These are phyloP conservation scores for Leccinum pachyderme DNA, from an alignment of 1,284 basidiomycete species.

Conservation along the genomic window DNA sequence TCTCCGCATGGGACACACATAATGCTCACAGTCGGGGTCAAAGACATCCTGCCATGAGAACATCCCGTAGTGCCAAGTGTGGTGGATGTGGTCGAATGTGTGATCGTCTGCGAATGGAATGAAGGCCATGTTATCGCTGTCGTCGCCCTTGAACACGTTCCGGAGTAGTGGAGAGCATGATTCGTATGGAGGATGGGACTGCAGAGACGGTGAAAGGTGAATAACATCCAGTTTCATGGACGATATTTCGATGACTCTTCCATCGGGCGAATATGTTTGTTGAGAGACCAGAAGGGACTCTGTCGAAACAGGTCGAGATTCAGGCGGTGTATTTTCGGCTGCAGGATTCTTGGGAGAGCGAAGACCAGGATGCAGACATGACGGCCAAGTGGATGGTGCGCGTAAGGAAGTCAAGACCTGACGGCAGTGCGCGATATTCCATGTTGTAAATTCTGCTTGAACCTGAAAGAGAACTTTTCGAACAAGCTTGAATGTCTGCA, in stretches of 20 bases:
- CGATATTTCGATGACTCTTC: conserved; percentile 9
- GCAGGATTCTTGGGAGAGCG: conserved; percentile 1
- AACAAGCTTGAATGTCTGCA: conserved; percentile 14
- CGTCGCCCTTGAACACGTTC: conserved; percentile 54
- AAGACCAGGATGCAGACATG: conserved; percentile 16
- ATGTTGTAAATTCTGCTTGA: conserved; percentile 19
- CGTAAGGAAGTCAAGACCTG: conserved; percentile 17
- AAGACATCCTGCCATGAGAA: conserved; percentile 47
- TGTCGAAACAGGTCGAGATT: not conserved
- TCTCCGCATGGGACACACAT: conserved; percentile 7
- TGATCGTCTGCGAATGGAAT: conserved; percentile 58
- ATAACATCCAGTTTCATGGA: conserved; percentile 19
- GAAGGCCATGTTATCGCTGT: conserved; percentile 52
- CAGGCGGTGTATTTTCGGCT: not conserved
- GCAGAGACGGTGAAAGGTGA: conserved; percentile 13
- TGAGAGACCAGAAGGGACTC: conserved; percentile 10
- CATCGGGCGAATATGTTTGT: conserved; percentile 16
- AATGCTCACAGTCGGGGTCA: conserved; percentile 51
- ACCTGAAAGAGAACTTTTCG: conserved; percentile 19
- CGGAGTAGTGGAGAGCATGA: conserved; percentile 46
- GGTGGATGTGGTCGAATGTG: conserved; percentile 40
- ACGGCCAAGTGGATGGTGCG: conserved; percentile 19
- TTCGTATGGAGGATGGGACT: conserved; percentile 46
- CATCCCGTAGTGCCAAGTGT: conserved; percentile 42
- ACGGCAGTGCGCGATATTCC: conserved; percentile 22